A percentile compares a stretch with the other conserved stretches of the same genome.
phyloP scores from a whole-genome alignment of 1,284 basidiomycete species.

The Kwoniella shivajii region DNA sequence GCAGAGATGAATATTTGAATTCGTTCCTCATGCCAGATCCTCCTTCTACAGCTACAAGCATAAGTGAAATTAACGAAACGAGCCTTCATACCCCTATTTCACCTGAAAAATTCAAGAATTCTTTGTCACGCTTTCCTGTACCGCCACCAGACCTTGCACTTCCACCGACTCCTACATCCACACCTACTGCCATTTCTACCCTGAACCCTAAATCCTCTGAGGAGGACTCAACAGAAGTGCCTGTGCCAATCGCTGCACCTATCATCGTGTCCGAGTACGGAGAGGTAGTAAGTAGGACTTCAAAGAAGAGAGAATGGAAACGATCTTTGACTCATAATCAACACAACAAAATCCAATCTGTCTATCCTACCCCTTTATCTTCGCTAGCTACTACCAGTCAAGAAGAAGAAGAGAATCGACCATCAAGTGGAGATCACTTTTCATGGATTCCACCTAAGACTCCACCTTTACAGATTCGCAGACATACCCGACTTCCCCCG shows the following conservation, averaged over 20 bases:
- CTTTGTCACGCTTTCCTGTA: too few relatives aligned
- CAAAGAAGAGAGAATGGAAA: constrained; percentile 5
- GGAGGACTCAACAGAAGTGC: neutral
- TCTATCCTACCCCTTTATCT: constrained; percentile 12
- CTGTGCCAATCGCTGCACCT: neutral
- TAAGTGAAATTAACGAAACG: too few relatives aligned
- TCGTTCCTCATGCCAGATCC: constrained; percentile 15
- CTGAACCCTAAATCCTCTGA: neutral
- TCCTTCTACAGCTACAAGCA: neutral
- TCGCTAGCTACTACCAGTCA: neutral
- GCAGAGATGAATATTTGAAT: constrained; percentile 33
- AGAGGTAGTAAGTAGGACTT: neutral
- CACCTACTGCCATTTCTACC: neutral
- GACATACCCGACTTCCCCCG: neutral
- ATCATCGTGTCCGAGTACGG: neutral
- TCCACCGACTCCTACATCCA: constrained; percentile 1
- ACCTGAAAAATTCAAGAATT: neutral
- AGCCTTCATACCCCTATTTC: neutral
- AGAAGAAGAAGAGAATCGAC: neutral
- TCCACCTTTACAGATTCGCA: neutral
- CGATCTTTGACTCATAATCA: constrained; percentile 24
- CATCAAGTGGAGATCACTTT: neutral
- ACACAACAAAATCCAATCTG: constrained; percentile 21
- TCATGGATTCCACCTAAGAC: constrained; percentile 7
- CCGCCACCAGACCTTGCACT: constrained; percentile 2